Base-by-base conservation (phyloP, 441 rosid species). In the Euphorbia corollata region DNA sequence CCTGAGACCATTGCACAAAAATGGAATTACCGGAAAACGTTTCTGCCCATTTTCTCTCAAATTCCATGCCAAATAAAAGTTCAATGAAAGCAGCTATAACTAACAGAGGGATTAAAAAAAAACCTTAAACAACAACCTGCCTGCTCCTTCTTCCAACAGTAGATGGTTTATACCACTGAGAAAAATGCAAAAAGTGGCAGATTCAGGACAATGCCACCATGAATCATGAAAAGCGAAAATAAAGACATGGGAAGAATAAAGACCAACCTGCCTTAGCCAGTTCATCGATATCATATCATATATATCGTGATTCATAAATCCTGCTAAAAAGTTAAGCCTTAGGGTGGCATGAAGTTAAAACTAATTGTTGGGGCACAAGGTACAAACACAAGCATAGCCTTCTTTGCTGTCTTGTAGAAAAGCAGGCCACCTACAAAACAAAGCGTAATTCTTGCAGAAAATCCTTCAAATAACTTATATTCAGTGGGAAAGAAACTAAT, bases 401-500 rank as follows among this genome's bases (percentile, higher is more conserved):
- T 56, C 34, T 56, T 56, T 8, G n/a, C 36, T 11, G 6, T 23
- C 60, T 23, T 51, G 55, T 51, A 22, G 18, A 51, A n/a, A 51
- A 18, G 10, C 32, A 55, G 12, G 24, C 23, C 60, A 56, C 60
- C 60, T 56, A 13, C 60, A 56, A 56, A 56, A 56, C 34, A 24
- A 56, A 56, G 30, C 36, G 6, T 56, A 56, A 56, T 56, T 54
- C 60, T 56, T 56, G 60, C 60, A 56, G n/a, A 12, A 56, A 23
- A 56, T 22, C 58, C 6, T 55, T 18, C 57, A 53, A 23, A 55
- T 55, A 16, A 22, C 23, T 8, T 55, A 13, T 13, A 56, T 56
- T 56, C 30, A 56, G 1, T 15, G 24, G 24, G n/a, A 27, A 24
- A 56, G 30, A 36, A 56, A 23, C 34, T 11, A 56, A 23, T 34